Conservation (phyloP, 805 yeast species). For the Suhomyces canberraensis region DNA sequence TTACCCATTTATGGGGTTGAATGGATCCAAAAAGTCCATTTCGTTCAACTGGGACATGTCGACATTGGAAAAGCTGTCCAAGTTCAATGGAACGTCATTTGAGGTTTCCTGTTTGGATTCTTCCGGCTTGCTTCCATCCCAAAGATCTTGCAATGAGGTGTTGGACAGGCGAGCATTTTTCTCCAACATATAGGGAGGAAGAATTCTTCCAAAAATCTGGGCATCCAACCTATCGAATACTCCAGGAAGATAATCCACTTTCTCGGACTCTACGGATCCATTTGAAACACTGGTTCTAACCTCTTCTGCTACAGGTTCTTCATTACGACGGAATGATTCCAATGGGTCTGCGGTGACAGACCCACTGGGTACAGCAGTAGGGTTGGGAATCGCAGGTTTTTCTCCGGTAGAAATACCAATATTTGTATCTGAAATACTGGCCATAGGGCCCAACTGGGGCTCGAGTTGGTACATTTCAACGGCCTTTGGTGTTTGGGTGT, state of each 20-base stretch:
- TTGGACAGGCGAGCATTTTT: constrained; percentile 11
- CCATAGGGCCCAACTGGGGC: background rate
- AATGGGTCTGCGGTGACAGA: background rate
- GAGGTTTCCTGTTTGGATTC: too few species aligned
- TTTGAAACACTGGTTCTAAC: background rate
- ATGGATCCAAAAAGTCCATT: constrained; percentile 26
- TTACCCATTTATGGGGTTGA: constrained; percentile 14
- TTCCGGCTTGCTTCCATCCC: too few species aligned
- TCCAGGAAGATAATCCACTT: constrained; percentile 62
- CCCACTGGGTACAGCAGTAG: background rate
- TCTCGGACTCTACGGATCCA: constrained; percentile 1
- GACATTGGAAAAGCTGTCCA: constrained; percentile 4
- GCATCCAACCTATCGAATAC: constrained; percentile 82
- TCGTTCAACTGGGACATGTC: constrained; percentile 16
- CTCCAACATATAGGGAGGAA: constrained; percentile 80
- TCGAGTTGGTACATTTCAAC: constrained; percentile 1
- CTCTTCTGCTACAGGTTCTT: background rate
- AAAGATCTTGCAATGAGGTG: too few species aligned
- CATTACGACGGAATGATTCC: background rate
- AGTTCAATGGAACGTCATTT: background rate
- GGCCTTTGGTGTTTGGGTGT: background rate
- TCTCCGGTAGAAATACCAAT: background rate
- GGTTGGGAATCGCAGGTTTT: background rate
- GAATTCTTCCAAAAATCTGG: constrained; percentile 76
- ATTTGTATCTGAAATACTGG: background rate